A percentile compares a stretch with the other conserved stretches of the same genome.
Evolutionary conservation across 108 stramenopile species (phyloP).

Genomic region (Skeletonema tropicum): DNA sequence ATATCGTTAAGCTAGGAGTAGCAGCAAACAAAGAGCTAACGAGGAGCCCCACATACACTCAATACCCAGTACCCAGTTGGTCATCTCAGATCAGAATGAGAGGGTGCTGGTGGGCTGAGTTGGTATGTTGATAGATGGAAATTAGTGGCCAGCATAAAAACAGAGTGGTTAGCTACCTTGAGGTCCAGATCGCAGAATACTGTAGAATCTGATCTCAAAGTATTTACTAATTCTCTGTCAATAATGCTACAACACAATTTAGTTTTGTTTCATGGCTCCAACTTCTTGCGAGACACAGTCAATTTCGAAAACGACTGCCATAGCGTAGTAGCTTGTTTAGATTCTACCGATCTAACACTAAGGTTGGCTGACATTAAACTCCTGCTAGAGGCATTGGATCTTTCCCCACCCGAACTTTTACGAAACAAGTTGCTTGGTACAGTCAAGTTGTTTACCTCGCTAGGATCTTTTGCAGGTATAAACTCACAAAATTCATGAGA

Average conservation of each 20-base stretch:
- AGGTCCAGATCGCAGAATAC: no score
- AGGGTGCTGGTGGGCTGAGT: no score
- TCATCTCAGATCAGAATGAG: no score
- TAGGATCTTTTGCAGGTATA: neutral
- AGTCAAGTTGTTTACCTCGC: neutral
- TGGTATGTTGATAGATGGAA: no score
- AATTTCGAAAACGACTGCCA: neutral
- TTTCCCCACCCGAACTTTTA: neutral
- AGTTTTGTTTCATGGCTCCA: neutral
- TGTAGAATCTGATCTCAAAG: no score
- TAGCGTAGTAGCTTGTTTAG: neutral
- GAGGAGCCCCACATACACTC: no score
- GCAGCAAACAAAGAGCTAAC: no score
- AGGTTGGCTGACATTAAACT: neutral
- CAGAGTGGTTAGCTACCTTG: no score
- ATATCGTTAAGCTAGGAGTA: no score
- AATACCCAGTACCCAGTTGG: no score
- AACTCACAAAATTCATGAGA: neutral
- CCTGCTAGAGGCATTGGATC: neutral
- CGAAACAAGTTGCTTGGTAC: neutral
- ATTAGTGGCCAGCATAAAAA: no score
- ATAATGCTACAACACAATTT: neutral
- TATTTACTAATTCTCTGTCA: no score
- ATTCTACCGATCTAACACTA: neutral
- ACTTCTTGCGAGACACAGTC: neutral